phyloP scores from a whole-genome alignment of 169 alveolate genomes.

The Cardiosporidium cionae region DNA sequence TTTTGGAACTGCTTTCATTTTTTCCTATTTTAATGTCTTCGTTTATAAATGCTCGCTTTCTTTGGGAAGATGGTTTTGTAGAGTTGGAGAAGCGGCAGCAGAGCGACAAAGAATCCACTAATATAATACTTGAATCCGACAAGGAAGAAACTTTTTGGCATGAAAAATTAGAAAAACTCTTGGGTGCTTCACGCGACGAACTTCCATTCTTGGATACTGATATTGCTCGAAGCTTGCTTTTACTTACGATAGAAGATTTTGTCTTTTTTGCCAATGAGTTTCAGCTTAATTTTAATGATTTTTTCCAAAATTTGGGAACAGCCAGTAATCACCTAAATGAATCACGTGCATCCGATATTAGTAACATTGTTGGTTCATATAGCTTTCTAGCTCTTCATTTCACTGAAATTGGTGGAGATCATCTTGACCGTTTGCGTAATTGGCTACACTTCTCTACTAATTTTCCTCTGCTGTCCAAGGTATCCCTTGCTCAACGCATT shows the following conservation, averaged over 20 bases:
- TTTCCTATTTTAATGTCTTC: constrained; percentile 28
- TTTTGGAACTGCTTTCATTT: constrained; percentile 8
- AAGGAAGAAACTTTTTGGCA: background rate
- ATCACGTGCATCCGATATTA: too few relatives aligned
- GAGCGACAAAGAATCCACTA: background rate
- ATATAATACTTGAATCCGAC: background rate
- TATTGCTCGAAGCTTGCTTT: constrained; percentile 21
- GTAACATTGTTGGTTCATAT: background rate
- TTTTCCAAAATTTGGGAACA: background rate
- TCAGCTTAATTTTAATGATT: background rate
- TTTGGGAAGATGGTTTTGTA: background rate
- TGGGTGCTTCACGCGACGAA: constrained; percentile 17
- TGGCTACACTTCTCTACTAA: background rate
- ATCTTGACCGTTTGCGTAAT: constrained; percentile 23
- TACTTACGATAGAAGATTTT: constrained; percentile 23
- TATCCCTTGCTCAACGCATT: too few relatives aligned
- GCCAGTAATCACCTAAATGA: background rate
- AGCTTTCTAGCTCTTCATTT: constrained; percentile 32
- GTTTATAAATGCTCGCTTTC: constrained; percentile 11
- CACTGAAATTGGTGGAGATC: constrained; percentile 32
- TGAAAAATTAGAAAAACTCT: background rate
- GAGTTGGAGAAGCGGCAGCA: background rate
- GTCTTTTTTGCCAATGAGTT: constrained; percentile 28
- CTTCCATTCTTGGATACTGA: constrained; percentile 35
- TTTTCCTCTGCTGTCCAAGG: too few relatives aligned